A percentile compares a stretch with the other conserved stretches of the same genome.
These are phyloP conservation scores for Saturnispora bothae DNA, from an alignment of 805 yeast species.

Conservation along the genomic window DNA sequence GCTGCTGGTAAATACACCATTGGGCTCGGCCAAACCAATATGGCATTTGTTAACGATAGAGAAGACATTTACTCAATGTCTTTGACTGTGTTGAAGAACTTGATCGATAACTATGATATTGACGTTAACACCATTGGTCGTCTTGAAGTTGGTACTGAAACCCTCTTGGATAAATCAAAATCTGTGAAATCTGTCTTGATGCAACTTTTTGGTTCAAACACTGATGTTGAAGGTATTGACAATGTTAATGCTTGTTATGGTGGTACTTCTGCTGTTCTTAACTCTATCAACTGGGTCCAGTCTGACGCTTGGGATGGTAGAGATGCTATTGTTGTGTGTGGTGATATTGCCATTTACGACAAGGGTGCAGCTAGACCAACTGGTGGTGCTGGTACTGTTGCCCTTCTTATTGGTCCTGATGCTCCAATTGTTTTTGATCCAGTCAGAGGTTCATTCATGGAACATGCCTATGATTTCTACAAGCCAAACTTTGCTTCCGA, in stretches of 20 bases:
- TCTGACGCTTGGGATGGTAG: conserved; percentile 97
- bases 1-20: conserved; percentile 95
- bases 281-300: conserved; percentile 92
- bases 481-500: conserved; percentile 95
- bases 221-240: conserved; percentile 92
- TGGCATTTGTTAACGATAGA: conserved; percentile 95
- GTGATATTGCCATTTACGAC: conserved; percentile 95
- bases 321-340: conserved; percentile 92
- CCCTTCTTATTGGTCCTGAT: conserved; percentile 90
- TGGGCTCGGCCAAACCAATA: conserved; percentile 96
- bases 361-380: conserved; percentile 99
- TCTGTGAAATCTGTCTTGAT: conserved; percentile 91
- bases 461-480: conserved; percentile 95
- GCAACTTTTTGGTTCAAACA: conserved; percentile 84
- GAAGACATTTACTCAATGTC: conserved; percentile 93
- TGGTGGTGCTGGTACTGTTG: conserved; percentile 98
- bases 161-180: conserved; percentile 92
- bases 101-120: conserved; percentile 71
- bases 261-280: conserved; percentile 91
- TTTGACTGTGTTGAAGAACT: conserved; percentile 74
- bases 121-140: conserved; percentile 81
- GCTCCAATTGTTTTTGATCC: conserved; percentile 92
- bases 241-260: conserved; percentile 97
- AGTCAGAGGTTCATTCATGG: conserved; percentile 87
- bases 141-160: conserved; percentile 97